These are phyloP conservation scores for Stemphylium lycopersici DNA, from an alignment of 2,329 filamentous ascomycete genomes.

Conservation along the genomic window DNA sequence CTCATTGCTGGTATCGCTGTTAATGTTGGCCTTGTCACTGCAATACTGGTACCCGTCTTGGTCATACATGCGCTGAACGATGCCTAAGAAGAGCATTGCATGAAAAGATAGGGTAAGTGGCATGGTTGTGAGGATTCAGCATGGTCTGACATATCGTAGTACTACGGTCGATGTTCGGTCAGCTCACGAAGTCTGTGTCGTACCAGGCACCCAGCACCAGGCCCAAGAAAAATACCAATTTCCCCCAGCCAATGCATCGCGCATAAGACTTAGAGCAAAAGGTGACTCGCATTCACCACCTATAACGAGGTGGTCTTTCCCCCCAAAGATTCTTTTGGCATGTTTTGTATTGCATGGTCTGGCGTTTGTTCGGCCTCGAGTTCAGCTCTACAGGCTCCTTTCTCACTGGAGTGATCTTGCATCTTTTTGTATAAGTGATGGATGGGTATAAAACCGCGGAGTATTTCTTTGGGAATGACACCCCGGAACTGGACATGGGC, in stretches of 20 bases:
- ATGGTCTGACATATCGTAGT: background rate
- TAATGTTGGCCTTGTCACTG: constrained; percentile 31
- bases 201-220: background rate
- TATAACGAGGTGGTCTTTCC: background rate
- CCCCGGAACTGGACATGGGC: too few relatives aligned
- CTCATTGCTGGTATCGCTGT: constrained; percentile 38
- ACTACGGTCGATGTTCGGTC: background rate
- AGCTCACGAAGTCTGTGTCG: background rate
- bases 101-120: background rate
- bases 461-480: too few relatives aligned
- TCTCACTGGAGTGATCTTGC: background rate
- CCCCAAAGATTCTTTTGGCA: background rate
- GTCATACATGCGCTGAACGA: constrained; percentile 27
- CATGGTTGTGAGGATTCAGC: too few relatives aligned
- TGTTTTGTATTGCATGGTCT: constrained; percentile 18
- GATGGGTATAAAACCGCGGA: background rate
- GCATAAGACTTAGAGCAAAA: background rate
- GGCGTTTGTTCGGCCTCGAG: background rate
- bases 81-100: constrained; percentile 10
- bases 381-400: background rate
- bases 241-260: background rate
- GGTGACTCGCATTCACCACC: background rate
- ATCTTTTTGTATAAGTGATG: constrained; percentile 6
- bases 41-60: constrained; percentile 36
- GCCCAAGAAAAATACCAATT: background rate